A percentile compares a stretch with the other conserved stretches of the same genome.
Evolutionary conservation across 495 filamentous ascomycete species (phyloP).

Genomic region (Penicillium crystallinum): DNA sequence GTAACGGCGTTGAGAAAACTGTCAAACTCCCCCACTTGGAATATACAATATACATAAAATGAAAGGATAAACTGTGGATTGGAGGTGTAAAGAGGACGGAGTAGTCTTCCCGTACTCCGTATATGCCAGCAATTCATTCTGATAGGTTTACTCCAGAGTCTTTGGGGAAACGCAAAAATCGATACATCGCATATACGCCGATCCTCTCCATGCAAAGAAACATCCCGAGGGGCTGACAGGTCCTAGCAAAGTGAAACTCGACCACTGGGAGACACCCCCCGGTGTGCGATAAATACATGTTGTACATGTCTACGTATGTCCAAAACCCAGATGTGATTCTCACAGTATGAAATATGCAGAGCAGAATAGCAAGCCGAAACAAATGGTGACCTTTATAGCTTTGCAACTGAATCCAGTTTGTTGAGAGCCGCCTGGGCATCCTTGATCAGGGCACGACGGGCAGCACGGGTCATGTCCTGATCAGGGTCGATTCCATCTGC

Average conservation of each 20-base stretch:
- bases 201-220: constrained; percentile 6
- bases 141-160: constrained; percentile 3
- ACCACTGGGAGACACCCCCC: not conserved
- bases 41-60: constrained; percentile 13
- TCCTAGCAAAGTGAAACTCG: not conserved
- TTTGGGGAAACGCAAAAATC: not conserved
- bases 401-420: constrained; percentile 50
- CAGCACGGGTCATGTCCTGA: constrained; percentile 56
- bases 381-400: constrained; percentile 15
- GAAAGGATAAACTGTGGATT: constrained; percentile 10
- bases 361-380: not conserved
- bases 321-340: not conserved
- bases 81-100: constrained; percentile 13
- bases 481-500: constrained; percentile 77
- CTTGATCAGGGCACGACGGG: constrained; percentile 69
- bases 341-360: not conserved
- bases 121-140: not conserved
- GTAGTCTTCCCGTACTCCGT: constrained; percentile 5
- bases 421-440: constrained; percentile 64
- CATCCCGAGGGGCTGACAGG: not conserved
- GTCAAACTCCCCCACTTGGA: not conserved
- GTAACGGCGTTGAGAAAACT: not conserved
- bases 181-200: constrained; percentile 6
- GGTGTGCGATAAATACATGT: not conserved
- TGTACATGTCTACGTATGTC: constrained; percentile 1